Evolutionary conservation across 805 yeast species (phyloP), one percentile per base, ranked within the genome.

Genomic region (Yarrowia alimentaria): DNA sequence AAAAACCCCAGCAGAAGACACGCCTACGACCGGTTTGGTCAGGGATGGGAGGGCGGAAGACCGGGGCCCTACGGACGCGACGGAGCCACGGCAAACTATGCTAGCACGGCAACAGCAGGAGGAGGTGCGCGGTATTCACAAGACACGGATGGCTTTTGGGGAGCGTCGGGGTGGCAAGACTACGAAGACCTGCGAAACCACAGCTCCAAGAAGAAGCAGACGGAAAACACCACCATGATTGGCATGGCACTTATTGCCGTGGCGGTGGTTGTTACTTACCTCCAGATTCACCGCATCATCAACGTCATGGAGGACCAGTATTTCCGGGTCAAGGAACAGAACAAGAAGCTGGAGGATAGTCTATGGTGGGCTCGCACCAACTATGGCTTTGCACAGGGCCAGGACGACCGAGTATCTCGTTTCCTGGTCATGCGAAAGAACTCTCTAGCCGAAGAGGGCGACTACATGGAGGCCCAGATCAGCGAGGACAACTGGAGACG

Each of bases 91-190:
- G 26, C 47, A 0, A 40, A 40, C 14, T 32, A 38, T n/a, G 47
- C 47, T 3, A 19, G 33, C 6, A 28, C 33, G 1, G 22, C 47
- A 3, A 3, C 13, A 9, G 47, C 47, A 3, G 47, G 33, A 1
- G 33, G 30, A 16, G 50, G 37, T 11, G 28, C 50, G 20, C 35
- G 37, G 21, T 43, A 43, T n/a, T 21, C 28, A 6, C 29, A 37
- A 2, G 30, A 43, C 3, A 7, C 21, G 2, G 50, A 43, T 22
- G 50, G 50, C 3, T 43, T 43, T 6, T 43, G 50, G 50, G 50
- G 50, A 5, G 50, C 50, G 1, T 43, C 50, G 4, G 50, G 50
- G 12, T 43, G 50, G 50, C 50, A 43, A 22, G 50, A 43, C 17
- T 43, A 43, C 8, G 50, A 30, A 19, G 50, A 43, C 19, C 16